phyloP scores from a whole-genome alignment of 768 basidiomycete genomes.

The Suillus hirtellus region DNA sequence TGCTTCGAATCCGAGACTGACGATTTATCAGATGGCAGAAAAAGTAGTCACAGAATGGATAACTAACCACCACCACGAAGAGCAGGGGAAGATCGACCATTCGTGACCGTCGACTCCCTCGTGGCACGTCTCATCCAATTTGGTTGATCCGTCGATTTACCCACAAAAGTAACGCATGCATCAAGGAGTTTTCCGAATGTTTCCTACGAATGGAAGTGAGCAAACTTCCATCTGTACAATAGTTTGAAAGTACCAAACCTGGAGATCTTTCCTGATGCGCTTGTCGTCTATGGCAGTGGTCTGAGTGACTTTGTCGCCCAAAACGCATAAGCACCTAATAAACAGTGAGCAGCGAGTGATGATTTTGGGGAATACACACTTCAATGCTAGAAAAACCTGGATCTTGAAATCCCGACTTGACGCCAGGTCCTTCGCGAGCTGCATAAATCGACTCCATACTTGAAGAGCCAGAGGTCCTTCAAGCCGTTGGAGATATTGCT shows the following conservation, averaged over 20 bases:
- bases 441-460: slow-evolving; percentile 82
- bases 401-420: slow-evolving; percentile 66
- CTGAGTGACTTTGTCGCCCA: slow-evolving; percentile 83
- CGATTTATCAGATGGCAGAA: slow-evolving; percentile 7
- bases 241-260: slow-evolving; percentile 45
- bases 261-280: slow-evolving; percentile 84
- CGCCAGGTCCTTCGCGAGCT: slow-evolving; percentile 78
- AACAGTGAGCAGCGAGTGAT: slow-evolving; percentile 16
- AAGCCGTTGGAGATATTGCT: slow-evolving; percentile 77
- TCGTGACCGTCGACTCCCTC: slow-evolving; percentile 59
- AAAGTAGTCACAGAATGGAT: not conserved
- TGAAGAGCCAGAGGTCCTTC: slow-evolving; percentile 93
- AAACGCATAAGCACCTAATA: slow-evolving; percentile 67
- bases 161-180: slow-evolving; percentile 69
- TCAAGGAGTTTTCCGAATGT: slow-evolving; percentile 86
- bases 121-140: slow-evolving; percentile 76
- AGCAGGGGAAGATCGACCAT: slow-evolving; percentile 72
- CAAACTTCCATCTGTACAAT: not conserved
- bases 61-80: slow-evolving; percentile 51
- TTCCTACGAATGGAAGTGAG: slow-evolving; percentile 48
- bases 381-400: slow-evolving; percentile 70
- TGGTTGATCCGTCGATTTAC: slow-evolving; percentile 70
- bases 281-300: slow-evolving; percentile 92
- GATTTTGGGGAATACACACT: slow-evolving; percentile 45
- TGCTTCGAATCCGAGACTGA: slow-evolving; percentile 41